Percentiles rank a stretch among this genome's conserved stretches.
These are phyloP conservation scores for Lachnellula cervina DNA, from an alignment of 2,329 filamentous ascomycete species.

Conservation along the genomic window DNA sequence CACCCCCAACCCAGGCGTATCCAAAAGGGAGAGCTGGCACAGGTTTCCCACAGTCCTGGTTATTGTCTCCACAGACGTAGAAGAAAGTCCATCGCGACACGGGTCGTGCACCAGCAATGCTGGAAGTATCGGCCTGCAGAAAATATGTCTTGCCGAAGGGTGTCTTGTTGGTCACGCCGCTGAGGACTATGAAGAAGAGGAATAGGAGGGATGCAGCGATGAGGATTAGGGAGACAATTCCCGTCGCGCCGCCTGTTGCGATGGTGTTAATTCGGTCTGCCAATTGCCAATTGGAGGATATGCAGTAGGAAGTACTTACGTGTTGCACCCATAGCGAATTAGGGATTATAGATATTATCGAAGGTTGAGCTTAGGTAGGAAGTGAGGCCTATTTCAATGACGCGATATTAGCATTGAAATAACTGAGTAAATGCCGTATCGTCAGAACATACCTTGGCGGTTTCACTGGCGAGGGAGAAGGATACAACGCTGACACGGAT, in stretches of 20 bases:
- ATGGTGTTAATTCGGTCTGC: too few relatives aligned
- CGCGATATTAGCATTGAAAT: too few relatives aligned
- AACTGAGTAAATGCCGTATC: too few relatives aligned
- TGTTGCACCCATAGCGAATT: too few relatives aligned
- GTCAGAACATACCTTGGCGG: too few relatives aligned
- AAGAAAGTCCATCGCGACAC: slow-evolving; percentile 87
- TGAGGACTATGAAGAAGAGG: slow-evolving; percentile 62
- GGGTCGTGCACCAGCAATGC: slow-evolving; percentile 61
- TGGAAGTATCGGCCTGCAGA: slow-evolving; percentile 70
- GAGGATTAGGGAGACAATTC: slow-evolving; percentile 54
- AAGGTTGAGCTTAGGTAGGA: too few relatives aligned
- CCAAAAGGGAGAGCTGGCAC: slow-evolving; percentile 64
- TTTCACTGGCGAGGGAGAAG: too few relatives aligned
- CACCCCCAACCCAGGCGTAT: slow-evolving; percentile 62
- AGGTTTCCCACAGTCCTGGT: slow-evolving; percentile 58
- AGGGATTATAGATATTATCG: too few relatives aligned
- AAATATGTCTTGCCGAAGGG: slow-evolving; percentile 78
- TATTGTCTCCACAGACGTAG: slow-evolving; percentile 66
- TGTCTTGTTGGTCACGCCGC: slow-evolving; percentile 47
- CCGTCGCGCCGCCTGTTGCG: slow-evolving; percentile 47
- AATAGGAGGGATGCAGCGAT: slow-evolving; percentile 57
- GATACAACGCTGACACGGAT: too few relatives aligned
- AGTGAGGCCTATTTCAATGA: too few relatives aligned
- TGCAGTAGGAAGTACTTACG: too few relatives aligned
- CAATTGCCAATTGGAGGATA: too few relatives aligned